A percentile compares a stretch with the other conserved stretches of the same genome.
phyloP scores from a whole-genome alignment of 768 basidiomycete genomes.

The Leccinum fibrillosum region DNA sequence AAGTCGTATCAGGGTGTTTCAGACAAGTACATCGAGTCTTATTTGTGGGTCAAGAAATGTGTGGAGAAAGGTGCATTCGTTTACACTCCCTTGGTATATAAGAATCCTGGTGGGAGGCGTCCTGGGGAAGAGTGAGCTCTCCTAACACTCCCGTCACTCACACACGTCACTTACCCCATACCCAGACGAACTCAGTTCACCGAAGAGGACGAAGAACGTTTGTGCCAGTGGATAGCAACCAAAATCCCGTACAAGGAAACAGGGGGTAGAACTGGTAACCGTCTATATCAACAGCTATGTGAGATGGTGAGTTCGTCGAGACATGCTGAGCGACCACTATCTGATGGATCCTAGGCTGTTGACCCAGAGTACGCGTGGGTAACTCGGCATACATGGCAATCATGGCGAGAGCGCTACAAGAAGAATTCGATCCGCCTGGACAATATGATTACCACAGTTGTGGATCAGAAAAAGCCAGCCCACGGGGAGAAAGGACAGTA shows the following conservation, averaged over 20 bases:
- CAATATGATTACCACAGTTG: slow-evolving; percentile 56
- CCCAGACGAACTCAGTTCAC: slow-evolving; percentile 74
- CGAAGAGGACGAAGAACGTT: slow-evolving; percentile 68
- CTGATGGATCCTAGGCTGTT: slow-evolving; percentile 39
- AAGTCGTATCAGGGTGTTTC: slow-evolving; percentile 67
- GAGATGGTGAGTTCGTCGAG: slow-evolving; percentile 50
- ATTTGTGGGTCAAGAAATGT: slow-evolving; percentile 82
- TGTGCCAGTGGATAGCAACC: slow-evolving; percentile 76
- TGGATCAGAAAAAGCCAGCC: slow-evolving; percentile 64
- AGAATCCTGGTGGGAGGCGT: slow-evolving; percentile 78
- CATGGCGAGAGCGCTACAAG: slow-evolving; percentile 87
- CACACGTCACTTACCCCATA: background rate
- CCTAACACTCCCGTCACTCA: background rate
- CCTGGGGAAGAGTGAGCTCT: slow-evolving; percentile 73
- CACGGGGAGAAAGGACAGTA: slow-evolving; percentile 80
- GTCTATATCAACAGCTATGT: slow-evolving; percentile 77
- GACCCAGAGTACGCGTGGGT: slow-evolving; percentile 82
- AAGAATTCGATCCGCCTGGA: slow-evolving; percentile 74
- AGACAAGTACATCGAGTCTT: slow-evolving; percentile 76
- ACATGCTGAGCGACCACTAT: background rate
- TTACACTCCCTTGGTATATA: slow-evolving; percentile 77
- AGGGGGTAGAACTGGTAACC: slow-evolving; percentile 78
- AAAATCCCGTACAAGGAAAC: slow-evolving; percentile 85
- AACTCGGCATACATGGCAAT: slow-evolving; percentile 82
- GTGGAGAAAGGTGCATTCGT: slow-evolving; percentile 62